These are phyloP conservation scores for Suhomyces taliae DNA, from an alignment of 1,139 yeast genomes.

Conservation along the genomic window DNA sequence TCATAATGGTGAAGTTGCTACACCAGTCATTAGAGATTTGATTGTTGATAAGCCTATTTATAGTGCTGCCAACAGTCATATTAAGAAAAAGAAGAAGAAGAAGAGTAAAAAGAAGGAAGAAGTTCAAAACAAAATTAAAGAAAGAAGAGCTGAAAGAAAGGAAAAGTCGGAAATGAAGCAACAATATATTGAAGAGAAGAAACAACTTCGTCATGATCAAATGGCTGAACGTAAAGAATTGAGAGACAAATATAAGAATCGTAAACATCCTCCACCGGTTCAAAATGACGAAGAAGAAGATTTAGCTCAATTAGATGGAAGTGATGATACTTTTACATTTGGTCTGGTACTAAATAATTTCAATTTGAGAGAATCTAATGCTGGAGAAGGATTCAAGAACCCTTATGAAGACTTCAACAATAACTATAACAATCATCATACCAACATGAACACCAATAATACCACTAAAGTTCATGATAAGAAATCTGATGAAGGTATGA, in stretches of 20 bases:
- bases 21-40: slow-evolving; percentile 39
- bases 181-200: slow-evolving; percentile 9
- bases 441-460: neutral
- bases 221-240: slow-evolving; percentile 12
- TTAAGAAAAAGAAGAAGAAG: slow-evolving; percentile 21
- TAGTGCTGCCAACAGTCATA: slow-evolving; percentile 37
- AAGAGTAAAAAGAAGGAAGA: slow-evolving; percentile 9
- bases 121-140: slow-evolving; percentile 2
- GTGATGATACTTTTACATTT: neutral
- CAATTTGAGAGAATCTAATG: neutral
- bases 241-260: slow-evolving; percentile 10
- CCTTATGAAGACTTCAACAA: neutral
- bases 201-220: slow-evolving; percentile 8
- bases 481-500: neutral
- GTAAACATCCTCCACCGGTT: neutral
- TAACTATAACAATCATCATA: neutral
- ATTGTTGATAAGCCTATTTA: slow-evolving; percentile 45
- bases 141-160: neutral
- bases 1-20: slow-evolving; percentile 39
- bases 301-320: neutral
- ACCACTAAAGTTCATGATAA: neutral
- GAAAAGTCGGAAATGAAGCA: slow-evolving; percentile 10
- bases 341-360: neutral
- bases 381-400: neutral
- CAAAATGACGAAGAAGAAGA: neutral